These are phyloP conservation scores for Amaranthus palmeri DNA, from an alignment of 148 eudicot species.

Conservation along the genomic window DNA sequence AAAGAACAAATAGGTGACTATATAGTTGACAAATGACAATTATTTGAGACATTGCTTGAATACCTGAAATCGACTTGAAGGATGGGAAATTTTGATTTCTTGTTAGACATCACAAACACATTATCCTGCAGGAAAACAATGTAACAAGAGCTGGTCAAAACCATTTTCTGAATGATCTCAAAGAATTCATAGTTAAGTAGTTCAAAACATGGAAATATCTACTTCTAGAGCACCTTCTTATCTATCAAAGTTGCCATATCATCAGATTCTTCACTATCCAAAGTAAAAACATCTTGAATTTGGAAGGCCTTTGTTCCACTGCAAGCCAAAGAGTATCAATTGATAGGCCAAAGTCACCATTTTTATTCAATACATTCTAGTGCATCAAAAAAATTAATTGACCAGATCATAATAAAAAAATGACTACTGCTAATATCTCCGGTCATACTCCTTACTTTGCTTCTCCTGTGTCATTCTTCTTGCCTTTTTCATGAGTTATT, in stretches of 20 bases:
- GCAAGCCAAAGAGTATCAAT: slow-evolving; percentile 17
- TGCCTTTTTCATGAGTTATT: slow-evolving; percentile 80
- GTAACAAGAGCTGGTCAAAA: not conserved
- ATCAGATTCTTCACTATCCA: slow-evolving; percentile 84
- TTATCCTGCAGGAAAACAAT: slow-evolving; percentile 57
- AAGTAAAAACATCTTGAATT: slow-evolving; percentile 70
- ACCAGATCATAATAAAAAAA: slow-evolving; percentile 14
- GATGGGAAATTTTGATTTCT: slow-evolving; percentile 90
- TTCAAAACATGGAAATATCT: not conserved
- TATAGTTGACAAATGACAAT: not conserved
- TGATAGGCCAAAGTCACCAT: not conserved
- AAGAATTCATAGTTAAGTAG: not conserved
- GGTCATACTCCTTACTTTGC: slow-evolving; percentile 32
- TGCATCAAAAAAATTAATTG: slow-evolving; percentile 4
- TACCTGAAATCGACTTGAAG: slow-evolving; percentile 99
- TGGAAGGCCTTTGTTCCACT: slow-evolving; percentile 81
- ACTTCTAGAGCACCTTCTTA: slow-evolving; percentile 50
- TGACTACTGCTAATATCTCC: slow-evolving; percentile 4
- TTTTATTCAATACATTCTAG: not conserved
- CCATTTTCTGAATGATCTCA: not conserved
- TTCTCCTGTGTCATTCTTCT: slow-evolving; percentile 81
- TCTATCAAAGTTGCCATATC: slow-evolving; percentile 77
- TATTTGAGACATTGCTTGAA: not conserved
- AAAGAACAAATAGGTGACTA: slow-evolving; percentile 13
- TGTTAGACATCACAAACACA: slow-evolving; percentile 96